Evolutionary conservation across 1,139 yeast genomes (phyloP).

Genomic region (Taphrina betulina): DNA sequence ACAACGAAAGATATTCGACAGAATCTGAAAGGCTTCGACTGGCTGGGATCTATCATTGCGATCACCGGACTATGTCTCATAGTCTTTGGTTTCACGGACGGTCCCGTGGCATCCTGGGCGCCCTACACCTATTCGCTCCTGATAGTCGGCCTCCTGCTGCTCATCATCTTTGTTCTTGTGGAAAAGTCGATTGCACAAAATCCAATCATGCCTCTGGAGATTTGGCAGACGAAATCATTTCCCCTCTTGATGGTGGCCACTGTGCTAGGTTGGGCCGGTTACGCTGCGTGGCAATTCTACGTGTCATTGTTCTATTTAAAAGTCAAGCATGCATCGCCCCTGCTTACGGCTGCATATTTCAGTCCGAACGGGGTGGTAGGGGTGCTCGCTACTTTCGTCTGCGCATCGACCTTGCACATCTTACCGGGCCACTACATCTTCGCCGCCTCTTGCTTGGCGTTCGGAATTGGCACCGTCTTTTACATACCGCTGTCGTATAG

Average conservation of each 20-base stretch:
- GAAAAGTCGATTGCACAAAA: constrained; percentile 1
- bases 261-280: constrained; percentile 17
- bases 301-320: constrained; percentile 42
- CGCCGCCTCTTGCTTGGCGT: constrained; percentile 41
- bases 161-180: neutral
- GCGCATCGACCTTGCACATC: constrained; percentile 47
- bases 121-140: constrained; percentile 6
- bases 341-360: constrained; percentile 48
- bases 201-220: constrained; percentile 21
- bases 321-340: constrained; percentile 45
- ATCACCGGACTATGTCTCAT: constrained; percentile 4
- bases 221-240: constrained; percentile 7
- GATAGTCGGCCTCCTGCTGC: neutral
- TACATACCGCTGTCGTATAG: neutral
- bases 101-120: constrained; percentile 7
- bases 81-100: constrained; percentile 8
- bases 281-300: constrained; percentile 13
- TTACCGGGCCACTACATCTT: constrained; percentile 46
- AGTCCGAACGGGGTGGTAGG: constrained; percentile 51
- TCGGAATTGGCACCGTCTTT: neutral
- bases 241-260: constrained; percentile 2
- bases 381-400: constrained; percentile 49
- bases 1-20: neutral
- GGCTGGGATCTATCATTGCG: constrained; percentile 3
- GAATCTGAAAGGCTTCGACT: constrained; percentile 2